Conservation (phyloP, 176 grass and related monocot genomes). For the Zoysia pacifica region DNA sequence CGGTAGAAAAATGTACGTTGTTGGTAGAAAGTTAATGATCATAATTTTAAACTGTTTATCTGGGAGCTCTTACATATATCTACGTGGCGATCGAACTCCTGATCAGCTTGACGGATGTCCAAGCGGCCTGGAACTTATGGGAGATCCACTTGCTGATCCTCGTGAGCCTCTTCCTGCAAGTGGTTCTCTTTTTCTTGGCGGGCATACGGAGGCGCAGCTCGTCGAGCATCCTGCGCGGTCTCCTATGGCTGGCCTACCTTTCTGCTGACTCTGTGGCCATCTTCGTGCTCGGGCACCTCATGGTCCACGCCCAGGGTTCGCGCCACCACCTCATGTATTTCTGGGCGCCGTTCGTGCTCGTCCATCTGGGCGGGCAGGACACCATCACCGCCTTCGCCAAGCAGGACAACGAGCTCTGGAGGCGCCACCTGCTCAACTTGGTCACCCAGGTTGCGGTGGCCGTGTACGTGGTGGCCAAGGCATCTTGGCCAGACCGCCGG, state of each 20-base stretch:
- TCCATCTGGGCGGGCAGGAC: conserved; percentile 19
- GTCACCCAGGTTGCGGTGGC: background rate
- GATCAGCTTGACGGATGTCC: no score
- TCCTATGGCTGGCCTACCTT: conserved; percentile 9
- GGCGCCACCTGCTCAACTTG: background rate
- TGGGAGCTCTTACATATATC: no score
- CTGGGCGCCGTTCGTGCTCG: conserved; percentile 7
- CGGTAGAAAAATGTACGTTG: no score
- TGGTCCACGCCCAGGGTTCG: background rate
- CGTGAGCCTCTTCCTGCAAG: no score
- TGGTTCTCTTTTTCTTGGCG: no score
- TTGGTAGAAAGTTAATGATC: no score
- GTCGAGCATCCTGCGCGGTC: background rate
- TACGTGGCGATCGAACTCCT: no score
- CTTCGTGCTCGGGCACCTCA: conserved; percentile 9
- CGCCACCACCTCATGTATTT: background rate
- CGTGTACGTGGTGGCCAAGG: background rate
- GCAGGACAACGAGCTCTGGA: conserved; percentile 16
- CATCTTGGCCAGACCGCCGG: no score
- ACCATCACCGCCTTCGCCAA: background rate
- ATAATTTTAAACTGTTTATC: no score
- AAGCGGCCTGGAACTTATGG: no score
- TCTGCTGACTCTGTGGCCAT: background rate
- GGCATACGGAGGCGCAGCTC: background rate
- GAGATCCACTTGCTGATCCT: no score